Evolutionary conservation across 805 yeast species (phyloP), one percentile per base, ranked within the genome.

Genomic region (Dipodascus geniculatus): DNA sequence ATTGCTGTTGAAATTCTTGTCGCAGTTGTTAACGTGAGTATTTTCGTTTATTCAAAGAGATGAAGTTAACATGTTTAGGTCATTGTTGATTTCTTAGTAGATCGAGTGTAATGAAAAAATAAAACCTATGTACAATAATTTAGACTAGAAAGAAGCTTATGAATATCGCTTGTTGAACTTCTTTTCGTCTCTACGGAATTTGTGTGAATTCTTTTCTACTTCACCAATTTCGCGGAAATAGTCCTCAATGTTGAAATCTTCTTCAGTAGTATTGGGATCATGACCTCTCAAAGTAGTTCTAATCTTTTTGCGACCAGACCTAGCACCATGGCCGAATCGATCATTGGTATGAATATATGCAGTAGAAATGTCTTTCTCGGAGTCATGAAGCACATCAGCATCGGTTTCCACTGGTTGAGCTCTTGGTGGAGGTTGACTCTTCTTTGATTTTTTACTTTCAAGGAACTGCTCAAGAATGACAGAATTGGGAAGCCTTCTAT

Each of bases 401-500:
- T 20, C 11, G 48, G 3, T 35, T 38, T 17, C n/a, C 48, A 44
- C 35, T 48, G 24, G 19, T 52, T 51, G 8, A 19, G 42, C 44
- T 28, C 48, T 52, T 33, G 49, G 50, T 48, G 47, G 47, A 19
- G 50, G 47, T 4, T 24, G 19, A n/a, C n/a, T 52, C 42, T 23
- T 35, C 42, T 33, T 23, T 22, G 6, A n/a, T 20, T 48, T 49
- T 28, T 20, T 35, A 23, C 19, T 17, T 42, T 24, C 31, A 22
- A 23, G 16, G 16, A 55, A 19, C 33, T 42, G 50, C 8, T 48
- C 52, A 35, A 57, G 54, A 50, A 57, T 54, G n/a, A 51, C 24
- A 9, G 33, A 20, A 38, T 60, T 60, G 4, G 68, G 68, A 16
- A 68, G 68, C n/a, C 70, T 59, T 3, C 20, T 33, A 50, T 65